Evolutionary conservation across 441 rosid species (phyloP), one percentile per base, ranked within the genome.

Genomic region (Populus tomentosa): DNA sequence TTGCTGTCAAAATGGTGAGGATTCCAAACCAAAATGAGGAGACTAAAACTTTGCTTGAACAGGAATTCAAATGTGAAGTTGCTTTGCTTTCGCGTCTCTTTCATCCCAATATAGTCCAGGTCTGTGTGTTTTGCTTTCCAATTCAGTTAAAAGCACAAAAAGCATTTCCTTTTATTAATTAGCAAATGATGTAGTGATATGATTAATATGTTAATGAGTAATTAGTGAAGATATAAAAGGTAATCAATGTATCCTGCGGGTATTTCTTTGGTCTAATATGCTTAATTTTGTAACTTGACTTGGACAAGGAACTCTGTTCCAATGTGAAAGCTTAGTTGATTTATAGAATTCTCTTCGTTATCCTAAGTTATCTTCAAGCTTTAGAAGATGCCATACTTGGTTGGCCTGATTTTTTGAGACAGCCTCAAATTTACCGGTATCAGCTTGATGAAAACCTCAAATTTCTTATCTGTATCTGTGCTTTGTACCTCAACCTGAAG

Each of bases 1-100:
- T 95, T 21, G 99, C 98, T 1, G 94, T 95, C 72, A 95, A 95
- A 84, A 95, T 95, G 99, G 99, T 95, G 56, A 89, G 98, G 81
- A 90, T 95, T 73, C 98, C 99, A 23, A 91, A 84, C 77, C 98
- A 93, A 14, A 78, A 83, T 16, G 98, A 90, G 72, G 97, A 95
- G 82, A 92, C 99, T 61, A 78, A 94, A 50, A 72, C 90, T 73
- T 74, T 85, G 42, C 95, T 95, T 8, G 98, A 95, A 82, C 97
- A 90, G 80, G 97, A 95, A 84, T 95, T 95, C 62, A 95, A 90
- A 85, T 93, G 94, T 14, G 99, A 95, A 85, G 99, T 95, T 79
- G 98, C 97, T 78, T 80, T 93, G 80, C 98, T 95, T 66, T 95
- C 99, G 21, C 91, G 99, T 71, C 98, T 95, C 79, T 83, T 91